Percentiles rank a stretch among this genome's conserved stretches.
Conservation (phyloP, 2,329 filamentous ascomycete genomes). For the Herpotrichia juniperi region DNA sequence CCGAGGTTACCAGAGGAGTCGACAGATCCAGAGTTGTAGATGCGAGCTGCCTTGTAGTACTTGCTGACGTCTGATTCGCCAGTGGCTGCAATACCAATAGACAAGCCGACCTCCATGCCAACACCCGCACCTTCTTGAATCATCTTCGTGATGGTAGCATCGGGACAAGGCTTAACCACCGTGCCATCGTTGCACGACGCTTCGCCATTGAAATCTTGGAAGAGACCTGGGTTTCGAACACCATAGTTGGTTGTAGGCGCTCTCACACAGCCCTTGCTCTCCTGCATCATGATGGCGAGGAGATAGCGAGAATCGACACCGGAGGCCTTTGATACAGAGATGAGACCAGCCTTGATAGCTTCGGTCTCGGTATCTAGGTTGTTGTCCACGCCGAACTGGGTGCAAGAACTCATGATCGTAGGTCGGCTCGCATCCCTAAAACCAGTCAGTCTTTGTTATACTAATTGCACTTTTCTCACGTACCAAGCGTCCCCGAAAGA, state of each 20-base stretch:
- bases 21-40: constrained; percentile 58
- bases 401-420: constrained; percentile 46
- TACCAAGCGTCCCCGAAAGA: constrained; percentile 44
- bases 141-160: constrained; percentile 47
- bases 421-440: constrained; percentile 41
- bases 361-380: constrained; percentile 46
- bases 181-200: constrained; percentile 45
- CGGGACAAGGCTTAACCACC: constrained; percentile 48
- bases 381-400: constrained; percentile 41
- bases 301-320: constrained; percentile 51
- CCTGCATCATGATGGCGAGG: constrained; percentile 54
- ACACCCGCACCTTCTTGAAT: constrained; percentile 55
- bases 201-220: constrained; percentile 52
- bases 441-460: constrained; percentile 13
- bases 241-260: constrained; percentile 51
- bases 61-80: constrained; percentile 40
- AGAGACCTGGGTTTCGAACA: constrained; percentile 54
- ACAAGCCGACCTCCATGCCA: constrained; percentile 50
- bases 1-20: constrained; percentile 44
- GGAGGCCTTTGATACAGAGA: constrained; percentile 32
- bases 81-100: constrained; percentile 43
- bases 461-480: neutral
- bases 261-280: constrained; percentile 55
- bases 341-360: constrained; percentile 47
- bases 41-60: constrained; percentile 56